These are phyloP conservation scores for Massariosphaeria phaeospora DNA, from an alignment of 495 filamentous ascomycete genomes.

Conservation along the genomic window DNA sequence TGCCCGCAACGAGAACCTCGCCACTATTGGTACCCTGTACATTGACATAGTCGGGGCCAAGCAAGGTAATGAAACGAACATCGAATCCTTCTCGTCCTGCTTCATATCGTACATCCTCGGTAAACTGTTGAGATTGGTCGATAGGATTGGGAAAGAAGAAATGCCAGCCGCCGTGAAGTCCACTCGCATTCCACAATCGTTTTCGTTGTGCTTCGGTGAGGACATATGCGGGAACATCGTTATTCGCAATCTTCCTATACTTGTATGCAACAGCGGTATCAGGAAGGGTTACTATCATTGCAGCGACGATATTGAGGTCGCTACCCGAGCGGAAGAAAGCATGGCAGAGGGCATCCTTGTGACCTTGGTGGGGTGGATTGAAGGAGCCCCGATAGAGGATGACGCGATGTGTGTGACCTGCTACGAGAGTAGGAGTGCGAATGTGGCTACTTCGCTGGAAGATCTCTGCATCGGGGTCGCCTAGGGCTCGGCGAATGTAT, in stretches of 20 bases:
- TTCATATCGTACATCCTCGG: neutral
- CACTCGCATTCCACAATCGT: neutral
- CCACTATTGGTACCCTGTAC: neutral
- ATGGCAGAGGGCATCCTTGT: constrained; percentile 8
- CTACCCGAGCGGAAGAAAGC: neutral
- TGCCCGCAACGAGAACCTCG: neutral
- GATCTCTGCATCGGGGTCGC: neutral
- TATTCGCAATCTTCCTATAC: neutral
- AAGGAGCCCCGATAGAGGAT: constrained; percentile 1
- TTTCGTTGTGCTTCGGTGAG: neutral
- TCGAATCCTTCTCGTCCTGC: neutral
- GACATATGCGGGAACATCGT: no score
- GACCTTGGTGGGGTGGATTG: constrained; percentile 10
- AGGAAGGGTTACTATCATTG: neutral
- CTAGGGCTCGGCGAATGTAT: neutral
- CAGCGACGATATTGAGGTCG: constrained; percentile 1
- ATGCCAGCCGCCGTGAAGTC: constrained; percentile 4
- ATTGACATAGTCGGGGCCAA: neutral
- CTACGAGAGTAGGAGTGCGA: neutral
- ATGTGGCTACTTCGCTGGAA: neutral
- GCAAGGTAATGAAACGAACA: neutral
- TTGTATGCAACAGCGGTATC: neutral
- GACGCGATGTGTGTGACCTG: neutral
- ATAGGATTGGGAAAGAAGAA: neutral
- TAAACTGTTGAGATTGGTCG: neutral